phyloP scores from a whole-genome alignment of 805 yeast genomes.

The Teunomyces kruisii region DNA sequence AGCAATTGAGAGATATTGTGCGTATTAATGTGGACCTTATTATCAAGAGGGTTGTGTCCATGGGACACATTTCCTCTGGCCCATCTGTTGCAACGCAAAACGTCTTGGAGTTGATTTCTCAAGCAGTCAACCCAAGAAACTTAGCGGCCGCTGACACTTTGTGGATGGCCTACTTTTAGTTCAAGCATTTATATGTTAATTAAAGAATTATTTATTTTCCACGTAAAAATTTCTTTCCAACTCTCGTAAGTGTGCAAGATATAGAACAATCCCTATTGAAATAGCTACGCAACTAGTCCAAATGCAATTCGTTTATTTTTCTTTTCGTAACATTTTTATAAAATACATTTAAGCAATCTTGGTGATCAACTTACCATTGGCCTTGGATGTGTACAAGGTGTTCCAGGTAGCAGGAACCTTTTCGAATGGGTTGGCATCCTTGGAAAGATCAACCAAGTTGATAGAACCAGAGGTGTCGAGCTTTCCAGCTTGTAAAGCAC shows the following conservation, averaged over 20 bases:
- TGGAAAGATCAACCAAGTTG: slow-evolving; percentile 12
- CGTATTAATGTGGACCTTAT: slow-evolving; percentile 84
- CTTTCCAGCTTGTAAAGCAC: slow-evolving; percentile 41
- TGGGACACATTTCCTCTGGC: slow-evolving; percentile 58
- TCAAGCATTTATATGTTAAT: not conserved
- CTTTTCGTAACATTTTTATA: too few relatives aligned
- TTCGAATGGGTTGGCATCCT: slow-evolving; percentile 25
- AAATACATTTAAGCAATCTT: slow-evolving; percentile 14
- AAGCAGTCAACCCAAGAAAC: slow-evolving; percentile 93
- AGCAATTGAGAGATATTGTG: slow-evolving; percentile 83
- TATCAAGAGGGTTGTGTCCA: slow-evolving; percentile 71
- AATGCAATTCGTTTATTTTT: too few relatives aligned
- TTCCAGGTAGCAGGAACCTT: slow-evolving; percentile 51
- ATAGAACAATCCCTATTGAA: too few relatives aligned
- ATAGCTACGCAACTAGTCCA: too few relatives aligned
- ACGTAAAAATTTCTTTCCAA: not conserved
- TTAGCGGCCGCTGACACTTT: slow-evolving; percentile 87
- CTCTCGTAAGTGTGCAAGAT: too few relatives aligned
- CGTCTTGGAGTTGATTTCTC: slow-evolving; percentile 84
- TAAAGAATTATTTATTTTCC: not conserved
- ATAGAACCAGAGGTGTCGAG: slow-evolving; percentile 24
- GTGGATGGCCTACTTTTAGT: slow-evolving; percentile 91
- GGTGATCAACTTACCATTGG: slow-evolving; percentile 51
- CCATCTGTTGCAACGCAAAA: slow-evolving; percentile 85
- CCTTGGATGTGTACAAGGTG: slow-evolving; percentile 46